These are phyloP conservation scores for Trichoderma sp. DNA, from an alignment of 2,329 filamentous ascomycete genomes.

Conservation along the genomic window DNA sequence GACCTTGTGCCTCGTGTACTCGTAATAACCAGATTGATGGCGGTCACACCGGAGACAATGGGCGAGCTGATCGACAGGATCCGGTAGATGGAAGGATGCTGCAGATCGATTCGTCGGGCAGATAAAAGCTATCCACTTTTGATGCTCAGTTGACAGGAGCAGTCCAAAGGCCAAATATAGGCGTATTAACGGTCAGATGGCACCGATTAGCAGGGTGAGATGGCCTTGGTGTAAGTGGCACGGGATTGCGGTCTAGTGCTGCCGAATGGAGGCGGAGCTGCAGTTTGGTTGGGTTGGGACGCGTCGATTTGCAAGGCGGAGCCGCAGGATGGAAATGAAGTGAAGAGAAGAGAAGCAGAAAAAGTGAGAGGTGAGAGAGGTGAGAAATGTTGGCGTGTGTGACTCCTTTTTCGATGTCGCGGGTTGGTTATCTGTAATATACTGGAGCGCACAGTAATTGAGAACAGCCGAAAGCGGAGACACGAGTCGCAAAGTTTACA, in stretches of 20 bases:
- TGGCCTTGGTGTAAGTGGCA: conserved; percentile 20
- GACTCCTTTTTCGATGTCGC: conserved; percentile 24
- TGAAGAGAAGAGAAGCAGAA: not conserved
- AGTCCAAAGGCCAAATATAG: conserved; percentile 2
- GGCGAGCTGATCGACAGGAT: conserved; percentile 19
- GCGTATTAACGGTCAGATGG: conserved; percentile 15
- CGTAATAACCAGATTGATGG: not conserved
- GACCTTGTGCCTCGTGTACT: conserved; percentile 2
- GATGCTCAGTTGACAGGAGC: conserved; percentile 10
- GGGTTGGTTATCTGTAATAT: conserved; percentile 16
- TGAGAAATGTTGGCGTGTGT: conserved; percentile 15
- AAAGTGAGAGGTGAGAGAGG: not conserved
- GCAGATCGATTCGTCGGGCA: conserved; percentile 18
- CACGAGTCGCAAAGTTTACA: conserved; percentile 2
- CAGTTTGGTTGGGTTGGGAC: not conserved
- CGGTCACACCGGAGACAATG: conserved; percentile 10
- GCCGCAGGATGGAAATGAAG: not conserved
- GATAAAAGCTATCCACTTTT: not conserved
- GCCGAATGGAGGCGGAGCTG: conserved; percentile 15
- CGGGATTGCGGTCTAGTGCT: conserved; percentile 17
- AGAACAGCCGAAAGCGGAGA: conserved; percentile 28
- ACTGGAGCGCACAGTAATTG: not conserved
- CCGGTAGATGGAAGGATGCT: conserved; percentile 15
- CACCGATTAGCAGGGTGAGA: conserved; percentile 5
- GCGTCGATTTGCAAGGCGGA: not conserved